Evolutionary conservation across 768 basidiomycete genomes (phyloP), one percentile per base, ranked within the genome.

Genomic region (Fomitopsis pulvina): DNA sequence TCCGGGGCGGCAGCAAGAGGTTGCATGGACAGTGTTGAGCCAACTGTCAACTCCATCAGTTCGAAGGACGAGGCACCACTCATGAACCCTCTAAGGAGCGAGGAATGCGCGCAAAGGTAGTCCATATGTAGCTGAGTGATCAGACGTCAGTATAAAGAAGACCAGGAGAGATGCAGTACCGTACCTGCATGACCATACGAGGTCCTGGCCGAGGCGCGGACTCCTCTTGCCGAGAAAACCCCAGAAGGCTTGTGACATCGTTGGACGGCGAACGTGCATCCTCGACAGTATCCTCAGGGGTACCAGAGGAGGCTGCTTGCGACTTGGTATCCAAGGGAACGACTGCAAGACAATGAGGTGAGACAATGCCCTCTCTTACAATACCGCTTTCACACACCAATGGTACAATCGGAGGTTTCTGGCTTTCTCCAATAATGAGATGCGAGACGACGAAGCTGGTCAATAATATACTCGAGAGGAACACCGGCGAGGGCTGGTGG

Each of bases 71-170:
- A 77, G 34, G 80, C 72, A 24, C 85, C 87, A 57, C 78, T 80
- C 62, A 93, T 79, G 37, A 93, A 74, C 7, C 75, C 77, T 30
- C 82, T 73, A 41, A 93, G 71, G 47, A 91, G 80, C 38, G 74
- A 74, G 0, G 90, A 92, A 64, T 92, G 88, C 16, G 87, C 81
- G n/a, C 81, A 79, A 39, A 95, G 77, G 60, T 85, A 90, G 62
- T 88, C 87, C 54, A 79, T 73, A 59, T 95, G 92, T 24, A 92
- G 69, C 88, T 91, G 57, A 56, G 44, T 56, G 50, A 20, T 57
- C 41, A 12, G 21, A 41, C 22, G 18, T 16, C 24, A 21, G 16
- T 25, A 27, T 16, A 25, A 50, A 6, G 34, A n/a, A 4, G 27
- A 38, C 25, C n/a, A n/a, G n/a, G 3, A 21, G 6, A 11, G 21